Evolutionary conservation across 345 rosid species (phyloP).

Genomic region (Carallia pectinifolia): DNA sequence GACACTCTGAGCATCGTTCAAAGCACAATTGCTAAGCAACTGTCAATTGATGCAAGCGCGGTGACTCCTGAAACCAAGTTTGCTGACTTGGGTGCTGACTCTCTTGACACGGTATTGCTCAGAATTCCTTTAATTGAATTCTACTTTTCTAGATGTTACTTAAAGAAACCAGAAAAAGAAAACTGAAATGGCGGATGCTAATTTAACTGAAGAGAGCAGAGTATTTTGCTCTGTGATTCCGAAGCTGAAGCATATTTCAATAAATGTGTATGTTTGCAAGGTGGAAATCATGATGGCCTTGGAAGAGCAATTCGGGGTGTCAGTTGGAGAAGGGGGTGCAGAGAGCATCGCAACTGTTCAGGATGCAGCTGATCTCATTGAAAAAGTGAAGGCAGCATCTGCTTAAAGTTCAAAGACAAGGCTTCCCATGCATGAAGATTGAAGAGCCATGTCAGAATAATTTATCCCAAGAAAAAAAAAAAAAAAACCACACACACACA

Average conservation of each 20-base stretch:
- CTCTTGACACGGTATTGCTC: slow-evolving; percentile 51
- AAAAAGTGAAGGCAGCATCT: slow-evolving; percentile 46
- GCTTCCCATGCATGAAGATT: background rate
- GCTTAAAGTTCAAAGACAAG: slow-evolving; percentile 1
- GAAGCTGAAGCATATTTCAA: background rate
- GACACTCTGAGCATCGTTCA: slow-evolving; percentile 55
- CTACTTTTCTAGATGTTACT: no score
- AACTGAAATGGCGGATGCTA: background rate
- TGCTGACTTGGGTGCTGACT: slow-evolving; percentile 69
- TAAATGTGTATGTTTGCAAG: slow-evolving; percentile 10
- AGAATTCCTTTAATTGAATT: no score
- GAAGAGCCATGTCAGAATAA: background rate
- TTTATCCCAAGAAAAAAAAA: no score
- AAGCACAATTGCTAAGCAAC: slow-evolving; percentile 58
- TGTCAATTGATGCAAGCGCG: slow-evolving; percentile 47
- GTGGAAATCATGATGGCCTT: slow-evolving; percentile 72
- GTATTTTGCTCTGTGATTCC: no score
- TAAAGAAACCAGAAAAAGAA: background rate
- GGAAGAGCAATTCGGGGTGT: slow-evolving; percentile 61
- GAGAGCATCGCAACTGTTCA: slow-evolving; percentile 55
- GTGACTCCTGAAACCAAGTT: slow-evolving; percentile 64
- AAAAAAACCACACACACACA: no score
- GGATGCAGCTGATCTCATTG: slow-evolving; percentile 63
- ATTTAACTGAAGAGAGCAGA: no score
- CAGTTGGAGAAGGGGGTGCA: slow-evolving; percentile 59